A percentile compares a stretch with the other conserved stretches of the same genome.
These are phyloP conservation scores for Eimeria necatrix DNA, from an alignment of 169 alveolate genomes.

Conservation along the genomic window DNA sequence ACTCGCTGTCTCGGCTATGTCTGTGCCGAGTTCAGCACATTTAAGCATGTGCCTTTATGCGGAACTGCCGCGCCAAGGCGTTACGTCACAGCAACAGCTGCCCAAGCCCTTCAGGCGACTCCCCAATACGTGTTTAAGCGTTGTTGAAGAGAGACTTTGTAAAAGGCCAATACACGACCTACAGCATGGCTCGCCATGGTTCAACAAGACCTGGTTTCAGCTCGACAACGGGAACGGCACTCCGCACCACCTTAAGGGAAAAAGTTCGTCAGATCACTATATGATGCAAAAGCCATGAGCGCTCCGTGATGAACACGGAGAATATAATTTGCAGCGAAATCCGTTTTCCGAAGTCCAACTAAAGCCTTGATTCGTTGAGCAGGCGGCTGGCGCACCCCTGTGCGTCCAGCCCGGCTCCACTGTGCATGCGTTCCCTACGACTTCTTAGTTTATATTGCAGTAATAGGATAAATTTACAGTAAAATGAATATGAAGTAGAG, in stretches of 20 bases:
- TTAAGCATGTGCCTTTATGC: no score
- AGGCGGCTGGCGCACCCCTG: slow-evolving; percentile 48
- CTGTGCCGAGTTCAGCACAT: no score
- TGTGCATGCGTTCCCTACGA: slow-evolving; percentile 39
- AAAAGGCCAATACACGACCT: background rate
- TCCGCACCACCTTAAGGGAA: slow-evolving; percentile 57
- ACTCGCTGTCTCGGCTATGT: no score
- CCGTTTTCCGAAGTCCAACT: background rate
- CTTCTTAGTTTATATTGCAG: background rate
- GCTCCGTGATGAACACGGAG: slow-evolving; percentile 27
- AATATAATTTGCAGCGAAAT: background rate
- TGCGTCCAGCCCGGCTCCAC: slow-evolving; percentile 52
- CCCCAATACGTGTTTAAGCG: no score
- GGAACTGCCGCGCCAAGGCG: no score
- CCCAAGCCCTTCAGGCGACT: no score
- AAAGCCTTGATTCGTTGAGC: background rate
- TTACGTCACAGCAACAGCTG: no score
- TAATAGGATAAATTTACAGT: no score
- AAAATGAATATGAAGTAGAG: no score
- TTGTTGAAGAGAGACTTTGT: no score
- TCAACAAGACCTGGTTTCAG: slow-evolving; percentile 25
- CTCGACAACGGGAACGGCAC: slow-evolving; percentile 52
- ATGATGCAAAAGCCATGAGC: slow-evolving; percentile 37
- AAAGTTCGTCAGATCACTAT: slow-evolving; percentile 23
- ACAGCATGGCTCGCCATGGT: slow-evolving; percentile 76